Percentiles rank a stretch among this genome's conserved stretches.
Evolutionary conservation across 208 protist species (phyloP).

Genomic region (Wallacemonas sp.): DNA sequence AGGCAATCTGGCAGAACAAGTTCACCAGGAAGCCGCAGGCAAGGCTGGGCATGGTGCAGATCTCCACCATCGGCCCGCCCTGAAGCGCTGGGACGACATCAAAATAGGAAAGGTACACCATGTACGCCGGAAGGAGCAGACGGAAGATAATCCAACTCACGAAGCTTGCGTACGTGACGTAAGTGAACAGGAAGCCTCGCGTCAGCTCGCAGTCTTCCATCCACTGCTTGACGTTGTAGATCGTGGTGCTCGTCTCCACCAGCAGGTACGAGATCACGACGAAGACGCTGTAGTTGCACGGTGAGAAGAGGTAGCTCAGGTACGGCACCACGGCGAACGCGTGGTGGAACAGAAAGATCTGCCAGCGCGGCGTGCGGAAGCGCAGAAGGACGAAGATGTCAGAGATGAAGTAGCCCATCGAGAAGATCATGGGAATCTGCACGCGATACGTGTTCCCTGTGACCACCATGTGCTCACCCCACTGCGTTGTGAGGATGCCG

Average conservation of each 20-base stretch:
- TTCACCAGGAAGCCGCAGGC: conserved; percentile 47
- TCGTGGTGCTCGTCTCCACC: conserved; percentile 47
- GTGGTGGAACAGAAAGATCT: conserved; percentile 36
- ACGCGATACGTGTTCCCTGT: conserved; percentile 23
- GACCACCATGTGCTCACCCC: conserved; percentile 31
- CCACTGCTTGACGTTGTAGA: conserved; percentile 29
- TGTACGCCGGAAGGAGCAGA: conserved; percentile 23
- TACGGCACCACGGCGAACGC: conserved; percentile 43
- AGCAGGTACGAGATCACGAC: conserved; percentile 44
- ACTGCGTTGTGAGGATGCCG: conserved; percentile 34
- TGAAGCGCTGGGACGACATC: conserved; percentile 2
- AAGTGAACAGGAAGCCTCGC: conserved; percentile 12
- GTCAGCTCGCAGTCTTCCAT: conserved; percentile 31
- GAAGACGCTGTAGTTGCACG: conserved; percentile 38
- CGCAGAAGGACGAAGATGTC: conserved; percentile 30
- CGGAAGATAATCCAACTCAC: conserved; percentile 50
- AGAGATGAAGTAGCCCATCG: conserved; percentile 43
- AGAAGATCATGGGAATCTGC: conserved; percentile 34
- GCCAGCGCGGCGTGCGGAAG: conserved; percentile 40
- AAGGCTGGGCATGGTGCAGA: conserved; percentile 35
- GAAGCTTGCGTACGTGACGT: conserved; percentile 29
- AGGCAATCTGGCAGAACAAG: conserved; percentile 42
- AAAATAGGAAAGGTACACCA: conserved; percentile 24
- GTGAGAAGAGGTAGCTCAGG: conserved; percentile 38
- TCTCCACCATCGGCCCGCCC: background rate